These are phyloP conservation scores for Xanthoceras sorbifolium DNA, from an alignment of 345 rosid genomes.

Conservation along the genomic window DNA sequence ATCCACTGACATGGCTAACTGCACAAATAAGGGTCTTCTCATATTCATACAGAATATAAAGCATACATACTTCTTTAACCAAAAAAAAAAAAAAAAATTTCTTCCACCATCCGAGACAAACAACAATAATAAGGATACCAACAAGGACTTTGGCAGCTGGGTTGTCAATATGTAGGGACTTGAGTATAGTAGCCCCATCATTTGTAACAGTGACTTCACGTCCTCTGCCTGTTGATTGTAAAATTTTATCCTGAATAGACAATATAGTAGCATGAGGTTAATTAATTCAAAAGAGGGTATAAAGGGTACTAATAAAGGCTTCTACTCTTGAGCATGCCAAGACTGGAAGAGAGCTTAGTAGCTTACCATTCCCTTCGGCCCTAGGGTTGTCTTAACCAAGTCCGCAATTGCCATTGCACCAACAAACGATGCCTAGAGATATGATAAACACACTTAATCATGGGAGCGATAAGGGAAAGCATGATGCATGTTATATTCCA, in stretches of 20 bases:
- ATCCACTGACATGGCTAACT: neutral
- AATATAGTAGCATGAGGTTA: conserved; percentile 21
- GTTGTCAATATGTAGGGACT: conserved; percentile 92
- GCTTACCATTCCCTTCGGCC: conserved; percentile 96
- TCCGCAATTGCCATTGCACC: conserved; percentile 97
- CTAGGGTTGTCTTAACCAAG: conserved; percentile 90
- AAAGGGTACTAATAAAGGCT: neutral
- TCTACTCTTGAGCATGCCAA: neutral
- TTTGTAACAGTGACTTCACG: conserved; percentile 82
- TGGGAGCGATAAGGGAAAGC: neutral
- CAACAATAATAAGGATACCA: conserved; percentile 53
- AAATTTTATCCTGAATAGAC: conserved; percentile 74
- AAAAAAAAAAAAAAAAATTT: conserved; percentile 1
- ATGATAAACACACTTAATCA: neutral
- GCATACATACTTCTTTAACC: neutral
- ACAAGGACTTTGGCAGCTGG: conserved; percentile 96
- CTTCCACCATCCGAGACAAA: neutral
- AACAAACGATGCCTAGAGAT: conserved; percentile 74
- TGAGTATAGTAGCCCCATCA: conserved; percentile 96
- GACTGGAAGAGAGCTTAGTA: conserved; percentile 42
- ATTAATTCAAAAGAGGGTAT: neutral
- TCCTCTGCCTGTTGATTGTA: conserved; percentile 95
- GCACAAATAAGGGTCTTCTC: neutral
- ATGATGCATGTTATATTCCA: no score
- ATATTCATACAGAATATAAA: neutral